phyloP scores from a whole-genome alignment of 164 flowering plant genomes.

The Amborella trichopoda region DNA sequence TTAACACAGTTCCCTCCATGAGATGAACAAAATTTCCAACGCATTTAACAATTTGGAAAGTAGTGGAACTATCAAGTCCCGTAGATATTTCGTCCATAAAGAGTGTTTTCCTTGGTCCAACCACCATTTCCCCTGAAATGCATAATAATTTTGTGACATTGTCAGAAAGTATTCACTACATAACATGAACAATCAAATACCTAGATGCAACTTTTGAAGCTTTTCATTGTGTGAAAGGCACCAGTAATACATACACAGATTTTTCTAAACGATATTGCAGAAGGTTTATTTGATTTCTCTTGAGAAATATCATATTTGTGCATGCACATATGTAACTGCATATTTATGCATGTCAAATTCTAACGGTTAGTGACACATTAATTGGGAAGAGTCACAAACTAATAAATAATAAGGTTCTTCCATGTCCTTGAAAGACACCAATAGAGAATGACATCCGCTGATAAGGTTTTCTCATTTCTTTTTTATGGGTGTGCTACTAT shows the following conservation, averaged over 20 bases:
- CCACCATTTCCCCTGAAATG: conserved; percentile 63
- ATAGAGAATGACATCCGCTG: too few species aligned
- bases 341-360: too few species aligned
- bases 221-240: not conserved
- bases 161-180: not conserved
- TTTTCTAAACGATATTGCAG: not conserved
- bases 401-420: too few species aligned
- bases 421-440: too few species aligned
- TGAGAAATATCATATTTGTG: too few species aligned
- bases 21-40: conserved; percentile 42
- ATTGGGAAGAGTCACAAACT: too few species aligned
- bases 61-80: conserved; percentile 79
- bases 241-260: not conserved
- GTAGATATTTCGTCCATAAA: conserved; percentile 93
- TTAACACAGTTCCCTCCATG: conserved; percentile 50
- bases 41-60: conserved; percentile 57
- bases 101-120: conserved; percentile 59
- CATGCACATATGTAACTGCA: not conserved
- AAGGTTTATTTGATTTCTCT: not conserved
- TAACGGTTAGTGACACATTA: too few species aligned
- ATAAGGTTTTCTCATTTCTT: too few species aligned
- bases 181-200: not conserved
- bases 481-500: too few species aligned
- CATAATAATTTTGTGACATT: not conserved
- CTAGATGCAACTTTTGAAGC: not conserved